Evolutionary conservation across 345 rosid genomes (phyloP).

Genomic region (Tarenaya hassleriana): DNA sequence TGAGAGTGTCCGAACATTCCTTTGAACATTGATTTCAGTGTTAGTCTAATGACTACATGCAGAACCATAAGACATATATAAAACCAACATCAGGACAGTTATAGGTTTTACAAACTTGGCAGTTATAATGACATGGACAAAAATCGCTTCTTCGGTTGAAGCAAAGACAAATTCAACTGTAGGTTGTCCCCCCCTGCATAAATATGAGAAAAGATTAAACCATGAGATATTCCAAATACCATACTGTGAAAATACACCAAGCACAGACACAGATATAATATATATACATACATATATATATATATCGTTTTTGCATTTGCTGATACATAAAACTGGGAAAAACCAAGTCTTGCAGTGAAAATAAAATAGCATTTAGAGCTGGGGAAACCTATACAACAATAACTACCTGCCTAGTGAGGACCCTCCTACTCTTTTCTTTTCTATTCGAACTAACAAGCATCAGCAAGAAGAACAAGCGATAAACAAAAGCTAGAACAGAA

Average conservation of each 20-base stretch:
- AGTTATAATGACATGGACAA: constrained; percentile 76
- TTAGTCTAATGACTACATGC: constrained; percentile 17
- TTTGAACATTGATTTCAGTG: constrained; percentile 28
- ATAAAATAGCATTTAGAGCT: background rate
- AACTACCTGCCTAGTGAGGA: too few relatives aligned
- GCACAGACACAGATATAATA: too few relatives aligned
- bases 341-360: constrained; percentile 12
- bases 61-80: constrained; percentile 15
- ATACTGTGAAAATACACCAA: background rate
- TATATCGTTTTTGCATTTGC: constrained; percentile 5
- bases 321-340: constrained; percentile 1
- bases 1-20: constrained; percentile 82
- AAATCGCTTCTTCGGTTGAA: constrained; percentile 90
- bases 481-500: too few relatives aligned
- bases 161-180: constrained; percentile 86
- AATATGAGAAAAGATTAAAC: constrained; percentile 19
- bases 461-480: too few relatives aligned
- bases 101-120: constrained; percentile 67
- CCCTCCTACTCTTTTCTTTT: too few relatives aligned
- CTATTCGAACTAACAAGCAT: too few relatives aligned
- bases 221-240: constrained; percentile 13
- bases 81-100: constrained; percentile 12
- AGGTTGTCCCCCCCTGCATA: constrained; percentile 85
- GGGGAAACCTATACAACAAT: background rate
- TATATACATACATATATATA: background rate